Base-by-base conservation (phyloP, 2,329 filamentous ascomycete genomes). In the Aspergillus aculeatus region DNA sequence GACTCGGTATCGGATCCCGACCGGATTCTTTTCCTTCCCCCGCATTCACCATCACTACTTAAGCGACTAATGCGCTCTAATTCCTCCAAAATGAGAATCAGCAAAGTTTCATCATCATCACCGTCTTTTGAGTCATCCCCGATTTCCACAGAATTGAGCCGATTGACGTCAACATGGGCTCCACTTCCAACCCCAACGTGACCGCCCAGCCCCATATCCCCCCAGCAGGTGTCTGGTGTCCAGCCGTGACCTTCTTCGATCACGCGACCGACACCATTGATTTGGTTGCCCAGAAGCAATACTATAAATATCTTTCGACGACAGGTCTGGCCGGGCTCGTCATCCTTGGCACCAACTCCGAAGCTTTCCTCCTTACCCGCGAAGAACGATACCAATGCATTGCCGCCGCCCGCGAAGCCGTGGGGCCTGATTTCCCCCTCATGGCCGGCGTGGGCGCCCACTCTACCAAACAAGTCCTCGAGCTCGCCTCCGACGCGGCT, bases 381-480 rank as follows among this genome's bases (percentile, higher is more conserved):
- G 81, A 85, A 64, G 85, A 88, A 73, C 80, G 85, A 58, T 76
- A 76, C 51, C 76, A 78, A 47, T 80, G 89, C n/a, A 79, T 90
- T 24, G 71, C 76, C 29, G 77, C 83, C 11, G 87, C 87, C 54
- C 78, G 85, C 38, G 68, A 71, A 38, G 81, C 83, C n/a, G 80
- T 83, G 14, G 82, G 82, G 0, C 78, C 81, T 0, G 73, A 75
- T 23, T 86, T 78, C 67, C 85, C 84, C 31, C 78, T 88, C 68
- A 87, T 87, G 79, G 85, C 84, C 4, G 87, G 87, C 35, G 84
- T 86, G 6, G 82, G 85, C 19, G 86, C 83, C 0, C 86, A 89
- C 72, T 88, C 85, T 16, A 89, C 85, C 2, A 81, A 81, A 63
- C 86, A 89, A 73, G 84, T 84, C 3, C 78, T 87, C 1, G 83